Conservation (phyloP, 179 eudicot species). For the Amaranthus tricolor region DNA sequence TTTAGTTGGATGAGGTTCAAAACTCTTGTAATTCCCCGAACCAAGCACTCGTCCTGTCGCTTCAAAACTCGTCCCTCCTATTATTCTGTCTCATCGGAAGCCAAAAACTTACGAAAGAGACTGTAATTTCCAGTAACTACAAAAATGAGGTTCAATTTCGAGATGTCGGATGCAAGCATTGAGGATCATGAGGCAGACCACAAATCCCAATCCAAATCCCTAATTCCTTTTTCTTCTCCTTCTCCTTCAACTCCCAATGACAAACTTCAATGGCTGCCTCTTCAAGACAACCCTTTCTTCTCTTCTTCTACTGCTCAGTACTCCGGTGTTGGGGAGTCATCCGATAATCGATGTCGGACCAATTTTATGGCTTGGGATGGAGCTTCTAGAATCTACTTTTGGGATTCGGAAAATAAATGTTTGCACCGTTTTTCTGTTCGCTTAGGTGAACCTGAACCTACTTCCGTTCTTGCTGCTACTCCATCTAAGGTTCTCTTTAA, state of each 20-base stretch:
- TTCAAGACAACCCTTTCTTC: slow-evolving; percentile 76
- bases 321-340: slow-evolving; percentile 11
- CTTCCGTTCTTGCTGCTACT: slow-evolving; percentile 60
- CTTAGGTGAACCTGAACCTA: slow-evolving; percentile 66
- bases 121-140: neutral
- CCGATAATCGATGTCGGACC: slow-evolving; percentile 11
- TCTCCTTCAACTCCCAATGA: slow-evolving; percentile 43
- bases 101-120: neutral
- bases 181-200: neutral
- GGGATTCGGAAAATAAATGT: slow-evolving; percentile 53
- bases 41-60: too few relatives aligned
- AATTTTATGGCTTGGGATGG: slow-evolving; percentile 90
- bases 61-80: too few relatives aligned
- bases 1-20: too few relatives aligned
- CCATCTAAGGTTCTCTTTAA: slow-evolving; percentile 63
- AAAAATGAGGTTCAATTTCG: slow-evolving; percentile 48
- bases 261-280: slow-evolving; percentile 72
- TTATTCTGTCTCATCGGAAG: too few relatives aligned
- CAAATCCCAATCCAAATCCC: neutral
- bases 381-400: slow-evolving; percentile 68
- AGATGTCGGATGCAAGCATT: slow-evolving; percentile 31
- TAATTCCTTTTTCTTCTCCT: slow-evolving; percentile 8
- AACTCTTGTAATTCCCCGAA: too few relatives aligned
- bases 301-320: slow-evolving; percentile 19
- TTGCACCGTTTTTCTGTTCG: slow-evolving; percentile 67